Base-by-base conservation (phyloP, 2,329 filamentous ascomycete genomes). In the Remersonia thermophila region DNA sequence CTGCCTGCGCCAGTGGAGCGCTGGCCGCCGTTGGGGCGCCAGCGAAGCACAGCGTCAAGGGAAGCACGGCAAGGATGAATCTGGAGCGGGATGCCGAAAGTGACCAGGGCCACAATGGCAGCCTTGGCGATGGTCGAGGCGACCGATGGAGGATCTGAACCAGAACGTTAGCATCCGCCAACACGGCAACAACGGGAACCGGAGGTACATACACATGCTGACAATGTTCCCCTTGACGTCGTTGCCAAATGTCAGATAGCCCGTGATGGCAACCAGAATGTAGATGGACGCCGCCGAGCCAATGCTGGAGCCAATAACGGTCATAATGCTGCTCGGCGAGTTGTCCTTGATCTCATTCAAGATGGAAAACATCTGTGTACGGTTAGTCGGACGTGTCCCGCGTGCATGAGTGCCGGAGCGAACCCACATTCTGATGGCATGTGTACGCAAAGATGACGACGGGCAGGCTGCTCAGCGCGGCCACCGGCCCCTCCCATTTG, bases 361-460 rank as follows among this genome's bases (percentile, higher is more conserved):
- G 47, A 98, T 93, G 9, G 89, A 94, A 57, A 98, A 98, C 91
- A 98, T 98, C 83, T 91, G 48, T 1, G 1, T 11, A 7, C 15
- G 37, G 47, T 61, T 42, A 63, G 58, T 37, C 50, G 35, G 27
- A 2, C 12, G 1, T 2, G 2, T 0, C n/a, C n/a, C n/a, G n/a
- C n/a, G 11, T n/a, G 9, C 11, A 27, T 5, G 11, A 23, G 3
- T 9, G 9, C 28, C 14, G 26, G n/a, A 14, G 26, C 7, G 4
- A 30, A 54, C 74, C 47, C 62, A 91, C 84, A 56, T 98, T 98
- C 54, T 98, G 91, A 59, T 98, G 91, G 56, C 91, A 98, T 1
- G 91, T 98, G 57, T 96, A 98, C n/a, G 89, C 91, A 66, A 98
- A 98, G 2, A 98, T 84, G 38, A 96, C 87, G 36, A 98, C 86